Base-by-base conservation (phyloP, 2,329 filamentous ascomycete genomes). In the Elsinoe perseae region DNA sequence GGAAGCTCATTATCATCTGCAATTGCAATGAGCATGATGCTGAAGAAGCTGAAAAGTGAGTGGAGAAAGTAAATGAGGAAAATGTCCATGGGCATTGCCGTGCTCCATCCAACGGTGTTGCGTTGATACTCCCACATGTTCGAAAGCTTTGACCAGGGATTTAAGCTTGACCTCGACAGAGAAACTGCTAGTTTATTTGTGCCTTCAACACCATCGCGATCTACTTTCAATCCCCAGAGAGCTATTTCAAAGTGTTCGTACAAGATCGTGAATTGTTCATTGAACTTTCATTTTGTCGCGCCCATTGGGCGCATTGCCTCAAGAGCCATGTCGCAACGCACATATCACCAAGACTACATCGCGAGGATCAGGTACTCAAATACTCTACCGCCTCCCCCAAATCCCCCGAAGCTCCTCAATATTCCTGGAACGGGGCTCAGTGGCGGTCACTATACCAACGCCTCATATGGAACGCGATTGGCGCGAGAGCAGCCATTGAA, bases 281-380 rank as follows among this genome's bases (percentile, higher is more conserved):
- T n/a, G n/a, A 34, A 34, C 30, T 34, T 20, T n/a, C 36, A n/a
- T 20, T 40, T n/a, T 5, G n/a, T 4, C 21, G n/a, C 3, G 16
- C 16, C 7, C 38, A 7, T 43, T 20, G 10, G 38, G 38, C 38
- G 38, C 38, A 23, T 23, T 8, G 16, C 38, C 21, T 9, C 12
- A 43, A n/a, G n/a, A 14, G 21, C 27, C n/a, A 50, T 52, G 48
- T 18, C 48, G 30, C 48, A 65, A 56, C 66, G 67, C 44, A 64
- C 65, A 59, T 83, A 82, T 65, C 89, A 95, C 69, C 93, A 98
- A 74, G 93, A 98, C 73, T 97, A 96, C 74, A 95, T 98, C 69
- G 92, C 91, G 61, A 87, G 91, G 65, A 89, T 96, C 67, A 84
- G 93, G 72, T 98, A 95, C 72, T 90, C 89, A 67, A 98, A 98